Evolutionary conservation across 768 basidiomycete species (phyloP).

Genomic region (Boletus bicolor): DNA sequence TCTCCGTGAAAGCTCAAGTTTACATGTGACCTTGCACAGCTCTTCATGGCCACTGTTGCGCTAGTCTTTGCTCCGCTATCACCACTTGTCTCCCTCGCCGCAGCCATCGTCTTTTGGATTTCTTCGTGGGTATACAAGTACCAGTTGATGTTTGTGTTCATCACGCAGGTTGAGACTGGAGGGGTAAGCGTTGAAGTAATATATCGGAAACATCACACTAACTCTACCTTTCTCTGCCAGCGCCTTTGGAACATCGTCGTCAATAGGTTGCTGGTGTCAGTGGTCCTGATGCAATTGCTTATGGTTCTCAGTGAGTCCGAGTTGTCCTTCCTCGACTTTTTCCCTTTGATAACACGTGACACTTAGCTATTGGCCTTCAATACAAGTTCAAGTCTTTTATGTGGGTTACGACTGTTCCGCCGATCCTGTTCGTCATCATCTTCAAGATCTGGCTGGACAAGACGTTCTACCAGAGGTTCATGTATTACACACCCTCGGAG

Average conservation of each 20-base stretch:
- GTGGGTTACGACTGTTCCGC: slow-evolving; percentile 85
- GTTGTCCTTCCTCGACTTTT: not conserved
- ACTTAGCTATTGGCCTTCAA: slow-evolving; percentile 79
- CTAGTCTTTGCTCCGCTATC: slow-evolving; percentile 94
- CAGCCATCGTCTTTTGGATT: slow-evolving; percentile 83
- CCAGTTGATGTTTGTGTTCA: slow-evolving; percentile 91
- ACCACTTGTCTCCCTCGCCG: slow-evolving; percentile 82
- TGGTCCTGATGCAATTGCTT: slow-evolving; percentile 82
- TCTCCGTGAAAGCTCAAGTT: not conserved
- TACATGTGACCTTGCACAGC: slow-evolving; percentile 33
- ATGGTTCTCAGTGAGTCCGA: slow-evolving; percentile 77
- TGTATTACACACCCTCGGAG: slow-evolving; percentile 80
- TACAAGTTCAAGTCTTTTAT: slow-evolving; percentile 67
- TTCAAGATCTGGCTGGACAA: slow-evolving; percentile 87
- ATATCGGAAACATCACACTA: not conserved
- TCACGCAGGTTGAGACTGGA: slow-evolving; percentile 88
- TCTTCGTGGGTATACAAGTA: slow-evolving; percentile 92
- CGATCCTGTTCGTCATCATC: slow-evolving; percentile 67
- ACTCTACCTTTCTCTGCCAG: slow-evolving; percentile 35
- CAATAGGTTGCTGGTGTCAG: slow-evolving; percentile 78
- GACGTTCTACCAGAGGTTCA: slow-evolving; percentile 65
- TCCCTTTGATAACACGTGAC: not conserved
- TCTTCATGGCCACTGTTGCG: slow-evolving; percentile 92
- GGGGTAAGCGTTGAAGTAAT: slow-evolving; percentile 55
- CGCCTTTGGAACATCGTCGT: slow-evolving; percentile 92